phyloP scores from a whole-genome alignment of 176 grass and related monocot genomes.

The Bromus sterilis region DNA sequence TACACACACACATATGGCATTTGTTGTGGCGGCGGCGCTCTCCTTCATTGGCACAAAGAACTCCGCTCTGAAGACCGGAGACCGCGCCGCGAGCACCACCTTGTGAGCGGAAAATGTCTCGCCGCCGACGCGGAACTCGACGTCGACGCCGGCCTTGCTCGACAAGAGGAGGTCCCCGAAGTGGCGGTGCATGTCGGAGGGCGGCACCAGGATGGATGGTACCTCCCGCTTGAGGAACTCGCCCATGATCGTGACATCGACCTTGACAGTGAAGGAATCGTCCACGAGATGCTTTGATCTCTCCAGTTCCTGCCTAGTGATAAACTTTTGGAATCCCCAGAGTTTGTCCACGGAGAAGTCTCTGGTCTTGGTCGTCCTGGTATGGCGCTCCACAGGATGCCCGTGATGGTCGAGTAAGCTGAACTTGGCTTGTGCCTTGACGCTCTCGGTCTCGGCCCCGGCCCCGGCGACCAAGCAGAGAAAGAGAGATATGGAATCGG shows the following conservation, averaged over 20 bases:
- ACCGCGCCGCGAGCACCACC: neutral
- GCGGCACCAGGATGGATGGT: neutral
- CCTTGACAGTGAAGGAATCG: neutral
- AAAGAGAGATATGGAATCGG: neutral
- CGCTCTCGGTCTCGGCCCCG: neutral
- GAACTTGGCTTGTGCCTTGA: neutral
- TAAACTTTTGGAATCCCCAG: neutral
- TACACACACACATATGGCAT: neutral
- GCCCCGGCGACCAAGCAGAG: neutral
- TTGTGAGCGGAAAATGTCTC: neutral
- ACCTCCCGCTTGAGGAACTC: neutral
- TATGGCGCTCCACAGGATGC: neutral
- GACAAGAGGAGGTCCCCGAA: slow-evolving; percentile 16
- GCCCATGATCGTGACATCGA: neutral
- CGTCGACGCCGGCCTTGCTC: neutral
- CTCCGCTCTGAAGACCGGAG: neutral
- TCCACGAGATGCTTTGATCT: neutral
- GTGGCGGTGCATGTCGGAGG: slow-evolving; percentile 28
- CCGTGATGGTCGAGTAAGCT: neutral
- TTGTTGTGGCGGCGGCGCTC: neutral
- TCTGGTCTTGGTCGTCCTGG: fast-evolving
- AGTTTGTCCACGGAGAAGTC: neutral
- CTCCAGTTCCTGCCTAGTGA: neutral
- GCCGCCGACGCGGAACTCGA: neutral
- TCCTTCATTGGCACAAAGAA: neutral